A percentile compares a stretch with the other conserved stretches of the same genome.
These are phyloP conservation scores for Ophiostoma triangulosporum DNA, from an alignment of 2,329 filamentous ascomycete species.

Conservation along the genomic window DNA sequence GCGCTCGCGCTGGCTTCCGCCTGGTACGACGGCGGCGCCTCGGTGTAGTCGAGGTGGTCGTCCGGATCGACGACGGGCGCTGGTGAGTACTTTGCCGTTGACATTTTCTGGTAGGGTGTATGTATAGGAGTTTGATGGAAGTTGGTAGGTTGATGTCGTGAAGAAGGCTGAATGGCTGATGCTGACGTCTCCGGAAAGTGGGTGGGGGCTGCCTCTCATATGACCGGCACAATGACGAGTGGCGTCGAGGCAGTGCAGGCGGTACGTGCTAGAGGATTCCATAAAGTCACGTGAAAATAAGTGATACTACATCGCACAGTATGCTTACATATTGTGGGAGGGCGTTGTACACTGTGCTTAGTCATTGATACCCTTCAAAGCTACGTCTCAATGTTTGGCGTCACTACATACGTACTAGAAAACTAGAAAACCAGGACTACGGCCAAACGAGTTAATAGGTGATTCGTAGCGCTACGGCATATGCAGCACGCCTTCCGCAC, in stretches of 20 bases:
- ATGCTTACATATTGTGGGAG: neutral
- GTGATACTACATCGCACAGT: neutral
- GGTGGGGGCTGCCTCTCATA: neutral
- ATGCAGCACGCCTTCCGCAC: neutral
- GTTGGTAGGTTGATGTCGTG: neutral
- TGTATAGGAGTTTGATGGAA: neutral
- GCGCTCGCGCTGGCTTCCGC: conserved; percentile 33
- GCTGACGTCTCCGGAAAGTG: neutral
- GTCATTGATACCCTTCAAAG: too few species aligned
- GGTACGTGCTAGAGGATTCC: neutral
- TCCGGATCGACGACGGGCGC: conserved; percentile 81
- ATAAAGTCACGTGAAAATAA: neutral
- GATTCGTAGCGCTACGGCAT: neutral
- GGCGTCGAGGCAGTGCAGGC: conserved; percentile 4
- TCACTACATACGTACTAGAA: too few species aligned
- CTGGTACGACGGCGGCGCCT: conserved; percentile 73
- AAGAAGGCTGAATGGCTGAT: too few species aligned
- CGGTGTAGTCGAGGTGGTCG: conserved; percentile 49
- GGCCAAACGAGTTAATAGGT: too few species aligned
- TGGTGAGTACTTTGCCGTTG: conserved; percentile 65
- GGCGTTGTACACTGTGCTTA: too few species aligned
- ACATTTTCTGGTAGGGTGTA: conserved; percentile 13
- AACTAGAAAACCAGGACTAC: too few species aligned
- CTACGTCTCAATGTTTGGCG: too few species aligned
- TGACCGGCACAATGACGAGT: conserved; percentile 7